phyloP scores from a whole-genome alignment of 176 grass and related monocot genomes.

The Raddia guianensis region DNA sequence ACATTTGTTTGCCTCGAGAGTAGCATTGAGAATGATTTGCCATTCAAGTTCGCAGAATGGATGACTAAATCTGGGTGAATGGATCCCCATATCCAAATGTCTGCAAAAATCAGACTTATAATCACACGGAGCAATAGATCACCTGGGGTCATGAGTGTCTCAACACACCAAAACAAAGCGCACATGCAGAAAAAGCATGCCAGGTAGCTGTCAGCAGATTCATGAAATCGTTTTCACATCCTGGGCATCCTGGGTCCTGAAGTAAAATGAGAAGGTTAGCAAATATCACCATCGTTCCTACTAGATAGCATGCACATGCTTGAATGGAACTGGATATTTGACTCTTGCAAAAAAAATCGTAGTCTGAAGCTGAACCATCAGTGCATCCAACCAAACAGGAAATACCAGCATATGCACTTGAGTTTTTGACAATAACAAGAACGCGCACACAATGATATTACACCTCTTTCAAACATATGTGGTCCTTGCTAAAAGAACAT shows the following conservation, averaged over 20 bases:
- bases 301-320: neutral
- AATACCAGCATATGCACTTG: neutral
- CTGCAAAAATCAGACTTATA: conserved; percentile 29
- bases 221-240: conserved; percentile 44
- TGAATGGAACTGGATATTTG: neutral
- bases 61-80: conserved; percentile 21
- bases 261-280: conserved; percentile 30
- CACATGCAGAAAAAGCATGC: conserved; percentile 41
- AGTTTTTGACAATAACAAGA: neutral
- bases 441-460: neutral
- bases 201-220: conserved; percentile 39
- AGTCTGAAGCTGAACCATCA: conserved; percentile 9
- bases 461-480: conserved; percentile 12
- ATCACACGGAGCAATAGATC: conserved; percentile 20
- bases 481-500: too few species aligned
- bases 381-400: neutral
- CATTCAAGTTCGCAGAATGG: conserved; percentile 25
- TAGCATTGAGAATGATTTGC: conserved; percentile 29
- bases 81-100: conserved; percentile 28
- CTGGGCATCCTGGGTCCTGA: conserved; percentile 46
- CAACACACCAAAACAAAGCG: conserved; percentile 25
- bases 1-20: conserved; percentile 24
- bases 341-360: conserved; percentile 6
- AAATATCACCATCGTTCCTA: conserved; percentile 31
- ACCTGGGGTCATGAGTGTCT: conserved; percentile 27